These are phyloP conservation scores for Alternaria brassicicola DNA, from an alignment of 2,329 filamentous ascomycete species.

Conservation along the genomic window DNA sequence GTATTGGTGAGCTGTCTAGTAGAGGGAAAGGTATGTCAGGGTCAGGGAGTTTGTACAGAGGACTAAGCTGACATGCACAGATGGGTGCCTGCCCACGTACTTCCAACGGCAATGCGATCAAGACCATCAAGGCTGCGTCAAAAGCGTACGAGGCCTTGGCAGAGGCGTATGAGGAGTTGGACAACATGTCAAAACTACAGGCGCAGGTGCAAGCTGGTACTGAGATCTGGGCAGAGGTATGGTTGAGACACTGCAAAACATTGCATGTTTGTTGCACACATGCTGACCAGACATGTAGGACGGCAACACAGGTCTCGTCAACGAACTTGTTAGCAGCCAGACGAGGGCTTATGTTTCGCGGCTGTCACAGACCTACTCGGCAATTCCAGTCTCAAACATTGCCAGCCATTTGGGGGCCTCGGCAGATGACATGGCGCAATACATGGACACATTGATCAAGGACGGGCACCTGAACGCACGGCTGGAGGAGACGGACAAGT, in stretches of 20 bases:
- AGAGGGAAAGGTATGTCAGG: constrained; percentile 62
- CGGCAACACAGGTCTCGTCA: constrained; percentile 73
- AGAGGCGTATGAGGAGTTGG: constrained; percentile 65
- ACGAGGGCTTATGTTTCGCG: constrained; percentile 76
- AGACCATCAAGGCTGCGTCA: constrained; percentile 63
- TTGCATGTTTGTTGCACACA: constrained; percentile 13
- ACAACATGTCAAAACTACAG: constrained; percentile 61
- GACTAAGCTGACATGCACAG: constrained; percentile 40
- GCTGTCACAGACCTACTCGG: constrained; percentile 74
- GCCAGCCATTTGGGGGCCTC: constrained; percentile 57
- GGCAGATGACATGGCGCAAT: constrained; percentile 59
- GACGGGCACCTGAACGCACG: constrained; percentile 58
- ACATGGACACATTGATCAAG: constrained; percentile 60
- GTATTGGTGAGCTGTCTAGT: constrained; percentile 75
- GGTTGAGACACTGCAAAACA: constrained; percentile 26
- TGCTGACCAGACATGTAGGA: constrained; percentile 57
- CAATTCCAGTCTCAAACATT: constrained; percentile 63
- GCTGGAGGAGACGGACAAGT: constrained; percentile 52
- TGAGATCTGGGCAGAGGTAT: constrained; percentile 65
- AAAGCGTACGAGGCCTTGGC: constrained; percentile 75
- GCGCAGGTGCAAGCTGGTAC: constrained; percentile 67
- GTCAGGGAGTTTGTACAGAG: background rate
- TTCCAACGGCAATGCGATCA: constrained; percentile 60
- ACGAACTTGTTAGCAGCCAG: constrained; percentile 72
- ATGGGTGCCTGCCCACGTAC: constrained; percentile 61